Percentiles rank a stretch among this genome's conserved stretches.
phyloP scores from a whole-genome alignment of 2,329 filamentous ascomycete species.

The Periconia macrospinosa region DNA sequence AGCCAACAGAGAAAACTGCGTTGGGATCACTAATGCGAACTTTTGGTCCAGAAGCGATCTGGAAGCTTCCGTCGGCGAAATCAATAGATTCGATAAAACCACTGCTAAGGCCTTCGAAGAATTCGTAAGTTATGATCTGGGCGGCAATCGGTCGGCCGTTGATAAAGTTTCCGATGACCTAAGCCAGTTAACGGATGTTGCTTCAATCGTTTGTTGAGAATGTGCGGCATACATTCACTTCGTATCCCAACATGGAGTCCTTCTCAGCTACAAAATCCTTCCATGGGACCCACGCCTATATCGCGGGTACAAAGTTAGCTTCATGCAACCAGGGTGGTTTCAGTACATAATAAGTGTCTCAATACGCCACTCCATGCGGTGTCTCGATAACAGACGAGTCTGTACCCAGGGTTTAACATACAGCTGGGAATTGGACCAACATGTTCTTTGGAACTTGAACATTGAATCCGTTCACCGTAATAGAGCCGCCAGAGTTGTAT shows the following conservation, averaged over 20 bases:
- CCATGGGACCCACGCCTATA: constrained; percentile 47
- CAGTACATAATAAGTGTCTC: too few relatives aligned
- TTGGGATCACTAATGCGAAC: constrained; percentile 46
- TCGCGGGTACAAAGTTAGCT: too few relatives aligned
- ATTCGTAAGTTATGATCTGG: constrained; percentile 33
- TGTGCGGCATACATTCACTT: neutral
- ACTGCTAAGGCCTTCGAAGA: constrained; percentile 28
- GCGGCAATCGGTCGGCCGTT: constrained; percentile 35
- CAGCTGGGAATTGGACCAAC: constrained; percentile 50
- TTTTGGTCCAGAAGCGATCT: constrained; percentile 32
- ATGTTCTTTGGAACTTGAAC: constrained; percentile 51
- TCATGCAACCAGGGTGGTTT: too few relatives aligned
- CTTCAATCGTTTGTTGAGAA: neutral
- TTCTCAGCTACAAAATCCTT: constrained; percentile 17
- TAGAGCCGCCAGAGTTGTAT: constrained; percentile 48
- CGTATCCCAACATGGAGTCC: neutral
- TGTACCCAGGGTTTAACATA: too few relatives aligned
- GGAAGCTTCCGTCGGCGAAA: constrained; percentile 28
- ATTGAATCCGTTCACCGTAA: constrained; percentile 47
- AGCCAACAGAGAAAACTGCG: constrained; percentile 45
- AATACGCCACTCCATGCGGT: too few relatives aligned
- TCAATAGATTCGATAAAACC: constrained; percentile 33
- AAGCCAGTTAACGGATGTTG: neutral
- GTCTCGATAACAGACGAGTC: too few relatives aligned
- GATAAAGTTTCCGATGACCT: constrained; percentile 15